Evolutionary conservation across 257 asterid species (phyloP), one percentile per base, ranked within the genome.

Genomic region (Solanum peruvianum): DNA sequence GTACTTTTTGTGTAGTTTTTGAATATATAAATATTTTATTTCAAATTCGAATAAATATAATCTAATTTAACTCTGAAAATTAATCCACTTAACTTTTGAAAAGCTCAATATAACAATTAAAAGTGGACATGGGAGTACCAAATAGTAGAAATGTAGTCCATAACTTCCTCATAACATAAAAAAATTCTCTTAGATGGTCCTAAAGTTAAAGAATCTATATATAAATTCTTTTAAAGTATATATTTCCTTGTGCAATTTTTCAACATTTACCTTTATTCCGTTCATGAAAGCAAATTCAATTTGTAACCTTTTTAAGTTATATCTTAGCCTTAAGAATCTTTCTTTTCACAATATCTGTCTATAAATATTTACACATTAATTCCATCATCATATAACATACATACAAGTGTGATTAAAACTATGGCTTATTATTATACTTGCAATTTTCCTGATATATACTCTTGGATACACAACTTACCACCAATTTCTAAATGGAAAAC

Each of bases 381-480:
- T 52, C 62, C 62, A 52, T 52, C 62, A 52, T 52, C 62, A 52
- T 18, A 52, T 52, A n/a, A n/a, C 29, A 47, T 75, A 23, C 4
- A 21, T n/a, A 71, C 6, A 29, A 6, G 25, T 58, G 66, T 20
- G 25, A 39, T 18, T 35, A 42, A 56, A 4, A 23, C 42, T 60
- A 92, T 93, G 94, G 92, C 89, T 25, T 80, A 72, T 35, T 83
- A 72, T 73, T 83, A 72, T 73, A 18, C 64, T 45, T 85, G 91
- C 72, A 84, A 91, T 62, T 94, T 93, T 45, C 94, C 94, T 41
- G 94, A 94, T 88, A 86, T 94, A 15, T 94, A 85, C 83, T 88
- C 97, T 5, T 94, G 98, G 97, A 89, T 95, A 23, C 87, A 89
- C 78, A 92, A 90, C 83, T 94, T 92, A 52, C 96, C 94, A 70